Evolutionary conservation across 164 flowering plant species (phyloP).

Genomic region (Umbilicus rupestris): DNA sequence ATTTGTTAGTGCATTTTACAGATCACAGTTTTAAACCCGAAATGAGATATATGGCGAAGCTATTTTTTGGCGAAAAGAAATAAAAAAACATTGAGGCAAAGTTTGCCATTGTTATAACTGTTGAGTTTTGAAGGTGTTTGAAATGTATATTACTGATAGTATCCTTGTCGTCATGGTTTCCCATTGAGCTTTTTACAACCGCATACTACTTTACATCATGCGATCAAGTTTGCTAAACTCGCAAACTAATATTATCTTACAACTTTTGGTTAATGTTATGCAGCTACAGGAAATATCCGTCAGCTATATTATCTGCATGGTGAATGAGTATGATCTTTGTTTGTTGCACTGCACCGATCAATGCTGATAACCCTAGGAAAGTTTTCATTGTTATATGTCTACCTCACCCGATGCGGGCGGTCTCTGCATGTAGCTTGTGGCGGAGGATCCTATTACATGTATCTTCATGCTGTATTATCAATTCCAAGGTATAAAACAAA

Average conservation of each 20-base stretch:
- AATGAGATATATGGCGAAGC: not conserved
- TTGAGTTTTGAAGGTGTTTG: not conserved
- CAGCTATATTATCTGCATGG: constrained; percentile 3
- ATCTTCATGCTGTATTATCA: not conserved
- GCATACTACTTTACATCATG: not conserved
- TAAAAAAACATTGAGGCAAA: too few relatives aligned
- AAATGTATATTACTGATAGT: too few relatives aligned
- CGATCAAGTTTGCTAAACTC: not conserved
- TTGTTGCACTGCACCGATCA: not conserved
- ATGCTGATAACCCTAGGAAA: not conserved
- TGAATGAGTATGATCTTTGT: not conserved
- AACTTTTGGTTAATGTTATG: constrained; percentile 1
- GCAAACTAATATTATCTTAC: not conserved
- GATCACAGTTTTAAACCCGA: not conserved
- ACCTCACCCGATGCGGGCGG: not conserved
- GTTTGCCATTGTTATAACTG: too few relatives aligned
- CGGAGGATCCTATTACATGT: not conserved
- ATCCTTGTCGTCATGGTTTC: not conserved
- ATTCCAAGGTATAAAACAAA: not conserved
- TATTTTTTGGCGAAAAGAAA: not conserved
- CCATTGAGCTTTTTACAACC: not conserved
- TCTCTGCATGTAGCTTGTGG: constrained; percentile 1
- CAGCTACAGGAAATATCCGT: constrained; percentile 6
- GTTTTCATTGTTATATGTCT: not conserved
- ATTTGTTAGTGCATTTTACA: not conserved